Evolutionary conservation across 2,329 filamentous ascomycete genomes (phyloP), one percentile per base, ranked within the genome.

Genomic region (Phialophora tarda): DNA sequence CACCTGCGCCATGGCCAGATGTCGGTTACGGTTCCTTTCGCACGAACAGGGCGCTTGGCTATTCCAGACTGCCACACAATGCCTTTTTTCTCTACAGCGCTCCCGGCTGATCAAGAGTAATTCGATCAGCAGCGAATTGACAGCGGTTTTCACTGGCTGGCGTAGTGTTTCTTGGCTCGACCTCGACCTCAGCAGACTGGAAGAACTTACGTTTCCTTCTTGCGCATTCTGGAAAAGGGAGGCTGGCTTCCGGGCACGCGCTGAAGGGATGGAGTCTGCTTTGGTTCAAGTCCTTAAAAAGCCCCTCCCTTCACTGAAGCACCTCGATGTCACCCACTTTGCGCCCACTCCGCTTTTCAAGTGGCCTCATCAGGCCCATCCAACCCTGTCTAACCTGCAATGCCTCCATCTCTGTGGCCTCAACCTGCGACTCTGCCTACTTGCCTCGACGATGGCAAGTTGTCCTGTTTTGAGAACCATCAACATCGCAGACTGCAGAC

Each of bases 221-320:
- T 47, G 23, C 17, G 26, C 12, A 58, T 58, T 10, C 32, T 28
- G 34, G 55, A 34, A 58, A 12, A 4, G 47, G 10, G 55, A 44
- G 8, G n/a, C n/a, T 24, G 34, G 41, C 34, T 11, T 41, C 8
- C 21, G 12, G 23, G 55, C 34, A 44, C 56, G 34, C 7, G 56
- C 26, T 24, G 21, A 38, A 11, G 34, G 23, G 1, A 41, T 23
- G 5, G 34, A 47, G 28, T 24, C 2, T n/a, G 21, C 32, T 24
- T 59, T 48, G 34, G 12, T n/a, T 17, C 23, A 28, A 41, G 24
- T 28, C 32, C 56, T 59, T 47, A 23, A 7, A 47, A 59, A 59
- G 34, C 32, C 23, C 44, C 14, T 59, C 12, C 34, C 38, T 47
- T 28, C 14, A 3, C 34, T 58, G 8, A 23, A 34, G 23, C 32